Conservation (phyloP, 768 basidiomycete species). For the Leccinum incarnatum region DNA sequence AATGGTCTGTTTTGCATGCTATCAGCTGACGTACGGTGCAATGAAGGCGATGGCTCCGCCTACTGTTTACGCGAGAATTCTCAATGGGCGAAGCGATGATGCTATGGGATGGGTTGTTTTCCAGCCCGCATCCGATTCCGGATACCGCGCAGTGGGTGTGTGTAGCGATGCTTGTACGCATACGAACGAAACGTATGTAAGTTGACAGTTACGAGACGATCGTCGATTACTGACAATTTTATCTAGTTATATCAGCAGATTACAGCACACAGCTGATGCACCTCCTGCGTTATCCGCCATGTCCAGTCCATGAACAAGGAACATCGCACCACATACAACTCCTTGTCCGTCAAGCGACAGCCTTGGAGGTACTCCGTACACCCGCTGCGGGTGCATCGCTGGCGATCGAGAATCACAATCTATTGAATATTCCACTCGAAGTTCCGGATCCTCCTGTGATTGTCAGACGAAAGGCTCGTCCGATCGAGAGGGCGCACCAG, state of each 20-base stretch:
- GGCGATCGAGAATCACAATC: slow-evolving; percentile 76
- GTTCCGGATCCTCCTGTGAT: slow-evolving; percentile 47
- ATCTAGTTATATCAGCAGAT: slow-evolving; percentile 78
- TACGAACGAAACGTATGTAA: slow-evolving; percentile 74
- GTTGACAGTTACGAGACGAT: slow-evolving; percentile 25
- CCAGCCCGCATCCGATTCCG: slow-evolving; percentile 69
- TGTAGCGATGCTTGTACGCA: slow-evolving; percentile 92
- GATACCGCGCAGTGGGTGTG: slow-evolving; percentile 84
- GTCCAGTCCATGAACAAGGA: slow-evolving; percentile 33
- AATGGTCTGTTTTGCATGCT: slow-evolving; percentile 6
- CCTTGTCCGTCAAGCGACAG: slow-evolving; percentile 80
- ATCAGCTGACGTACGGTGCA: slow-evolving; percentile 12
- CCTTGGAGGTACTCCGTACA: slow-evolving; percentile 70
- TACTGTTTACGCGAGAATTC: slow-evolving; percentile 93
- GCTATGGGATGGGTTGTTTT: slow-evolving; percentile 96
- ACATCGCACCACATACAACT: slow-evolving; percentile 59
- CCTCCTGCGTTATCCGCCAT: slow-evolving; percentile 80
- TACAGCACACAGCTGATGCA: slow-evolving; percentile 82
- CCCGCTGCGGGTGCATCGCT: slow-evolving; percentile 75
- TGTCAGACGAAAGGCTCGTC: slow-evolving; percentile 36
- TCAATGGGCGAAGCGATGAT: slow-evolving; percentile 74
- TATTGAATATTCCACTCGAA: slow-evolving; percentile 71
- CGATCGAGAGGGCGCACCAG: slow-evolving; percentile 32
- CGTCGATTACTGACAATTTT: slow-evolving; percentile 12
- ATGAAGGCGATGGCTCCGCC: slow-evolving; percentile 84